Conservation (phyloP, 2,329 filamentous ascomycete genomes). For the Claviceps sorghi region DNA sequence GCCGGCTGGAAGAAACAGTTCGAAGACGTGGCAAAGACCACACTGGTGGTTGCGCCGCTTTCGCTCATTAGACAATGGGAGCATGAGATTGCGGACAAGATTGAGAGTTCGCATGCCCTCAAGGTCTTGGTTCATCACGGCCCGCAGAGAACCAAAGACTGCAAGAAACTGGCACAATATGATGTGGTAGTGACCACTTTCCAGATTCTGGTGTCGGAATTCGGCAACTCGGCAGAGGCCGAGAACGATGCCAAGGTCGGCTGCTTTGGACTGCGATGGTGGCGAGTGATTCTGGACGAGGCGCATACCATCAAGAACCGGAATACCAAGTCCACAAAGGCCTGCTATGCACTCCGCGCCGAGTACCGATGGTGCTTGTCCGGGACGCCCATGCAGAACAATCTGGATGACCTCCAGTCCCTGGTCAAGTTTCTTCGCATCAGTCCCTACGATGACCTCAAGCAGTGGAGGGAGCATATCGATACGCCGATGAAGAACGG, state of each 20-base stretch:
- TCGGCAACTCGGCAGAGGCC: slow-evolving; percentile 51
- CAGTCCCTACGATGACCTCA: slow-evolving; percentile 74
- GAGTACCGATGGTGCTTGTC: slow-evolving; percentile 94
- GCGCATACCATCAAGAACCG: slow-evolving; percentile 98
- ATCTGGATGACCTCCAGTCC: slow-evolving; percentile 88
- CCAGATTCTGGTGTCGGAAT: slow-evolving; percentile 85
- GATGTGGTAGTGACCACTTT: slow-evolving; percentile 97
- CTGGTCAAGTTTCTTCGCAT: slow-evolving; percentile 86
- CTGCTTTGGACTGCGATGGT: slow-evolving; percentile 89
- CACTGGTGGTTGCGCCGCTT: slow-evolving; percentile 81
- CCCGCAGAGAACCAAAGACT: slow-evolving; percentile 64
- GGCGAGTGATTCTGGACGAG: slow-evolving; percentile 87
- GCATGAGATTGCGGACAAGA: slow-evolving; percentile 73
- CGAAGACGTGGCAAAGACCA: slow-evolving; percentile 57
- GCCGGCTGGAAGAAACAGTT: slow-evolving; percentile 54
- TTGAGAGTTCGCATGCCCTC: slow-evolving; percentile 53
- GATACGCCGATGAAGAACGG: slow-evolving; percentile 80
- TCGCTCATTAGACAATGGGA: slow-evolving; percentile 98
- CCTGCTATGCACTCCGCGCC: slow-evolving; percentile 69
- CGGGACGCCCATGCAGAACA: slow-evolving; percentile 96
- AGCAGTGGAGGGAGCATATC: slow-evolving; percentile 83
- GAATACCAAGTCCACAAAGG: slow-evolving; percentile 88
- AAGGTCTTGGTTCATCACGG: slow-evolving; percentile 87
- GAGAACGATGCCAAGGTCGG: slow-evolving; percentile 54
- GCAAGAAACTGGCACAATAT: slow-evolving; percentile 63